Conservation (phyloP, 2,329 filamentous ascomycete genomes). For the Fusarium dimerum region DNA sequence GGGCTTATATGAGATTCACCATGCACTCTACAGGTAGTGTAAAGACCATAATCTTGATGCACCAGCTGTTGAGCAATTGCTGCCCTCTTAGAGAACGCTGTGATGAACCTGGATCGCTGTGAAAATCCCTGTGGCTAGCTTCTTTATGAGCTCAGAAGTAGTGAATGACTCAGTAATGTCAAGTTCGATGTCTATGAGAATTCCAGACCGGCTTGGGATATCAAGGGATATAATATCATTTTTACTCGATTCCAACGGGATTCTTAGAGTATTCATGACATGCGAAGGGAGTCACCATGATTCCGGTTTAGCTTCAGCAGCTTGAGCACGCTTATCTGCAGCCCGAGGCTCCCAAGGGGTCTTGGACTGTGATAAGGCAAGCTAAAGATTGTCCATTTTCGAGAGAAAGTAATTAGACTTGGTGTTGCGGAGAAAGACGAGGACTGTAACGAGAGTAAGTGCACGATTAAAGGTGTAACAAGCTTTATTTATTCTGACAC, state of each 20-base stretch:
- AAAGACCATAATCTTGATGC: not conserved
- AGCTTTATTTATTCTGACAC: no score
- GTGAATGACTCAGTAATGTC: conserved; percentile 46
- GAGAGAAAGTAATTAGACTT: no score
- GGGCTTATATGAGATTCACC: conserved; percentile 11
- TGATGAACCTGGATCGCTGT: conserved; percentile 39
- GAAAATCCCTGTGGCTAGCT: conserved; percentile 34
- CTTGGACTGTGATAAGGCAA: no score
- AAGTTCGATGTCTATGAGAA: conserved; percentile 43
- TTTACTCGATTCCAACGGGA: conserved; percentile 6
- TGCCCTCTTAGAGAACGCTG: conserved; percentile 32
- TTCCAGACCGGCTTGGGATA: conserved; percentile 29
- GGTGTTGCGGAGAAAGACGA: no score
- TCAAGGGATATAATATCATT: conserved; percentile 15
- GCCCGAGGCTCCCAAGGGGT: not conserved
- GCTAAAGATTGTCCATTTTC: no score
- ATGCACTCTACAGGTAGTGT: not conserved
- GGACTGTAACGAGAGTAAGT: no score
- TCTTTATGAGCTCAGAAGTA: conserved; percentile 37
- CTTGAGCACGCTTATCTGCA: conserved; percentile 5
- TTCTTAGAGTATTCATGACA: conserved; percentile 2
- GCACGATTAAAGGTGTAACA: no score
- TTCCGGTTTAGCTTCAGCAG: conserved; percentile 6
- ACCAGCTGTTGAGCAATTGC: conserved; percentile 32
- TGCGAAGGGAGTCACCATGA: conserved; percentile 9